Base-by-base conservation (phyloP, 768 basidiomycete genomes). In the Chalciporus chontae region DNA sequence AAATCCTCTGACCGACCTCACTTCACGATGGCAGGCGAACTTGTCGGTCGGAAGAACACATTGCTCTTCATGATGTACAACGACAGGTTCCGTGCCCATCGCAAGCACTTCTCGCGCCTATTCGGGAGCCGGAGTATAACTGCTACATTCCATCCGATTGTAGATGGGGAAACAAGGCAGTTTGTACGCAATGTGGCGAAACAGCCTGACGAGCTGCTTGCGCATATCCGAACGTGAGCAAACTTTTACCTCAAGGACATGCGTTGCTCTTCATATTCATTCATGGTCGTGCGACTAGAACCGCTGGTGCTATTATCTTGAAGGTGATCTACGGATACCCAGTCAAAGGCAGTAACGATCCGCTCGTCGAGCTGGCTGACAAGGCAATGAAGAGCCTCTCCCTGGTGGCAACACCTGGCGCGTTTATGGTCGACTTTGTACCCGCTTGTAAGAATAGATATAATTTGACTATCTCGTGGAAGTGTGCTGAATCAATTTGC, bases 1-100 rank as follows among this genome's bases (percentile, higher is more conserved):
- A 77, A 78, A 40, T 81, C 79, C 56, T 80, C 80, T 13, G 24
- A 60, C 23, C 53, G 63, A 45, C 54, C 58, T 7, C 40, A 37
- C 32, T 4, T 52, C 7, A 50, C 51, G 17, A 60, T 65, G 63
- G 51, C 48, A 15, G 6, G 18, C 5, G 63, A 64, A 10, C 36
- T 64, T 32, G 49, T 51, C 72, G 56, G 54, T 0, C 43, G 45
- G 29, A 2, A 5, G 1, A 40, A 55, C 6, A 42, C 11, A 9
- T 21, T 59, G 18, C 5, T 45, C 11, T 66, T 58, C 3, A 26
- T 37, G 0, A n/a, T 53, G 21, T 37, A 52, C 37, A 40, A 34
- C 8, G 54, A 60, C 27, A 48, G 43, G 8, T 38, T 54, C 26
- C 52, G 56, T 6, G 40, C 47, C 6, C 44, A 51, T 10, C 59